Evolutionary conservation across 164 flowering plant genomes (phyloP).

Genomic region (Dillenia suffruticosa): DNA sequence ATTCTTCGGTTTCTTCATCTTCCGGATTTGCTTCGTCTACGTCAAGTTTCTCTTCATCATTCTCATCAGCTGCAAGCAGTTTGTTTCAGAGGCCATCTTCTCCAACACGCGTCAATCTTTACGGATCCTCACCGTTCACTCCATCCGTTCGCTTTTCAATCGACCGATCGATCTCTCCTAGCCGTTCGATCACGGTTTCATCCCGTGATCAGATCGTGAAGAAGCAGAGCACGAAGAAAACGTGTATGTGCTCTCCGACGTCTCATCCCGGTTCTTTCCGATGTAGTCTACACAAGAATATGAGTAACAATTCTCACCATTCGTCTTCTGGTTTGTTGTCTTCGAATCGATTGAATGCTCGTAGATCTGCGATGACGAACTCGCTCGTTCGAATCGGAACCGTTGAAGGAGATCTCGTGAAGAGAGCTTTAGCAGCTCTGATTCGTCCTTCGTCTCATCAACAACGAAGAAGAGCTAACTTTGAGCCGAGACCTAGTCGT

Average conservation of each 20-base stretch:
- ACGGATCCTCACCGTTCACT: slow-evolving; percentile 12
- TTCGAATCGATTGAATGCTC: slow-evolving; percentile 54
- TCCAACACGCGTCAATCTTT: slow-evolving; percentile 27
- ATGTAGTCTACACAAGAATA: slow-evolving; percentile 64
- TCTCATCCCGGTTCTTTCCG: slow-evolving; percentile 86
- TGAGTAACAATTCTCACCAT: neutral
- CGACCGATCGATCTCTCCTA: slow-evolving; percentile 25
- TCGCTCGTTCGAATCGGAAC: slow-evolving; percentile 84
- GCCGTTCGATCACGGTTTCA: slow-evolving; percentile 19
- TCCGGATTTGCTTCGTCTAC: slow-evolving; percentile 14
- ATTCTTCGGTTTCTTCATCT: slow-evolving; percentile 13
- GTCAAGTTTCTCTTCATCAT: slow-evolving; percentile 17
- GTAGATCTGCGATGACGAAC: slow-evolving; percentile 89
- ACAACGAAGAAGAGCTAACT: slow-evolving; percentile 50
- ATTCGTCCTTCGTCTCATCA: slow-evolving; percentile 87
- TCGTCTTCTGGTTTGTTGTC: neutral
- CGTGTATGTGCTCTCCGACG: slow-evolving; percentile 58
- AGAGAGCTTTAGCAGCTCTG: slow-evolving; percentile 64
- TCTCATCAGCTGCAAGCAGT: slow-evolving; percentile 14
- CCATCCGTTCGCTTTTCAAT: slow-evolving; percentile 27
- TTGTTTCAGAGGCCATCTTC: slow-evolving; percentile 28
- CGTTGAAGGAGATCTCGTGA: slow-evolving; percentile 85
- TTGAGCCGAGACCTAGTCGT: slow-evolving; percentile 74
- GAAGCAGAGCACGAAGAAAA: slow-evolving; percentile 3
- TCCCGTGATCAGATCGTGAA: slow-evolving; percentile 9